Percentiles rank a stretch among this genome's conserved stretches.
Conservation (phyloP, 768 basidiomycete species). For the Daedaleopsis nitida region DNA sequence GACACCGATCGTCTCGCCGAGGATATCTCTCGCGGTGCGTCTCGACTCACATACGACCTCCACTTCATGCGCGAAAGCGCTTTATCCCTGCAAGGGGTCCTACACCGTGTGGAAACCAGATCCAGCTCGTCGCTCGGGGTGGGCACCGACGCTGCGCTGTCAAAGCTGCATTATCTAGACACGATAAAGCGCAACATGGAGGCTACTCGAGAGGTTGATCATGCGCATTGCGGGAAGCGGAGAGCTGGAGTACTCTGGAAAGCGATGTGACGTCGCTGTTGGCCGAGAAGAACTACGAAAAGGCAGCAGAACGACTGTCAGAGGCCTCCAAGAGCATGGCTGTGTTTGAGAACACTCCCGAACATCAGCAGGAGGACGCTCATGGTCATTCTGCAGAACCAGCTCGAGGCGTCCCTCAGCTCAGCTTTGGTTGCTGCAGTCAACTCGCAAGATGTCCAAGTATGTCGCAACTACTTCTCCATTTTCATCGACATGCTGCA, state of each 20-base stretch:
- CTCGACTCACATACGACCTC: conserved; percentile 91
- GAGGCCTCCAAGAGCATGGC: conserved; percentile 90
- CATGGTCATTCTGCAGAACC: conserved; percentile 92
- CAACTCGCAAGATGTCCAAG: conserved; percentile 70
- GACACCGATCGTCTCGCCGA: conserved; percentile 88
- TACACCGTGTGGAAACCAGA: conserved; percentile 62
- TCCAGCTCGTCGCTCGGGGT: conserved; percentile 53
- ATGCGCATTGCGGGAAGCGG: conserved; percentile 92
- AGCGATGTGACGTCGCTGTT: conserved; percentile 89
- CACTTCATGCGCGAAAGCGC: conserved; percentile 97
- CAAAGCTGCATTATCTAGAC: conserved; percentile 80
- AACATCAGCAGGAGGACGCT: conserved; percentile 84
- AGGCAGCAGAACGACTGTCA: conserved; percentile 89
- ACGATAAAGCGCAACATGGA: conserved; percentile 87
- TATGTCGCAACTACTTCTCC: conserved; percentile 76
- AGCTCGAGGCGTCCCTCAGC: conserved; percentile 90
- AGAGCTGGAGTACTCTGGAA: conserved; percentile 96
- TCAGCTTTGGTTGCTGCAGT: conserved; percentile 90
- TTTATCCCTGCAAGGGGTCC: conserved; percentile 65
- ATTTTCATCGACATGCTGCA: conserved; percentile 79
- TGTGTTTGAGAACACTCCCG: conserved; percentile 89
- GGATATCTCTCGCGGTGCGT: conserved; percentile 89
- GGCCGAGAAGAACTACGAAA: conserved; percentile 73
- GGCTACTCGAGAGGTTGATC: conserved; percentile 82
- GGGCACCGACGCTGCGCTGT: conserved; percentile 67